A percentile compares a stretch with the other conserved stretches of the same genome.
Evolutionary conservation across 768 basidiomycete genomes (phyloP).

Genomic region (Russula griseocarnosa): DNA sequence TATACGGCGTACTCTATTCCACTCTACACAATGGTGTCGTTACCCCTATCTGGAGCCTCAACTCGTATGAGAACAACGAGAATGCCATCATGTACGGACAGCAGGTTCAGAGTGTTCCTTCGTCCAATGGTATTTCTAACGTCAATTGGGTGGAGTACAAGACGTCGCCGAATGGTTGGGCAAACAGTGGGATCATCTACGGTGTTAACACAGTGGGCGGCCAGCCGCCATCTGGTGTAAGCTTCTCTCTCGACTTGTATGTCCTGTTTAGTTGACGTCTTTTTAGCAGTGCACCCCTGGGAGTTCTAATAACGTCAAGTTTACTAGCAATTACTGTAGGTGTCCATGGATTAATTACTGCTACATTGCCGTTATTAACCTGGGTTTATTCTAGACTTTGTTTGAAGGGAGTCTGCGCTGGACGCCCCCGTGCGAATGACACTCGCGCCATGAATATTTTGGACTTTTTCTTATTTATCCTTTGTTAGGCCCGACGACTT

Average conservation of each 20-base stretch:
- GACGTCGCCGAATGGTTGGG: not conserved
- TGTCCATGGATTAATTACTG: not conserved
- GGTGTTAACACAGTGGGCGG: slow-evolving; percentile 19
- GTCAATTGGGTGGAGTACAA: slow-evolving; percentile 24
- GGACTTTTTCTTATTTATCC: no score
- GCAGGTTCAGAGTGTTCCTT: slow-evolving; percentile 9
- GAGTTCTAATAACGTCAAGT: slow-evolving; percentile 9
- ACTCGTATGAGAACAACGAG: not conserved
- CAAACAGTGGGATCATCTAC: slow-evolving; percentile 1
- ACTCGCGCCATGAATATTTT: no score
- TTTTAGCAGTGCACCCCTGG: slow-evolving; percentile 18
- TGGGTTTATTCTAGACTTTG: not conserved
- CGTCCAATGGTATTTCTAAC: not conserved
- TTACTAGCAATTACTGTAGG: slow-evolving; percentile 23
- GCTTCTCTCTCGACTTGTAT: not conserved
- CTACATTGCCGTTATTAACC: not conserved
- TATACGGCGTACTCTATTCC: no score
- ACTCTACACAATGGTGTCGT: no score
- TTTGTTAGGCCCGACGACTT: no score
- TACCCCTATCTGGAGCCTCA: slow-evolving; percentile 17
- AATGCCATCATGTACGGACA: slow-evolving; percentile 8
- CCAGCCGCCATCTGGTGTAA: slow-evolving; percentile 17
- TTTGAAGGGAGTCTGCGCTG: not conserved
- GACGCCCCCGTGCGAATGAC: no score
- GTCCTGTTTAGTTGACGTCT: not conserved